Evolutionary conservation across 2,329 filamentous ascomycete genomes (phyloP), one percentile per base, ranked within the genome.

Genomic region (Ceratocystis destructans): DNA sequence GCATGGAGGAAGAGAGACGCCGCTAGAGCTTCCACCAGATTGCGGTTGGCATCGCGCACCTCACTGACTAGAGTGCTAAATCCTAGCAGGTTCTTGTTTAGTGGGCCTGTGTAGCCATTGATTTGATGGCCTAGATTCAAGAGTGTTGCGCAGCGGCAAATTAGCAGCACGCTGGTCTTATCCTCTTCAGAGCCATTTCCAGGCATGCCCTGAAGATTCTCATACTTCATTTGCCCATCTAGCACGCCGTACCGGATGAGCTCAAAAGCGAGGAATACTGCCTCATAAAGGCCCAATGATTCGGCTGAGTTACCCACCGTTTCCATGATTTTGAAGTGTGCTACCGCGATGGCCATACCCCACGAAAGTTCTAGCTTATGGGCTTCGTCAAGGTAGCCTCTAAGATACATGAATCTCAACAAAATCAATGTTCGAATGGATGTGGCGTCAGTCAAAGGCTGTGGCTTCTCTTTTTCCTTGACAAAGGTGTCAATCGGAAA

Each of bases 81-180:
- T 31, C 86, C 87, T 53, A 99, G 81, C 64, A 96, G 80, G 70
- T 93, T 91, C 75, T 94, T 87, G 79, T 91, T 96, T 1, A 99
- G 81, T 1, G 94, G 93, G 0, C 94, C 94, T 1, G 93, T 96
- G 76, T 96, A 99, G 37, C 94, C 94, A 71, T 93, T 92, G 2
- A 83, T 81, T 71, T 89, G 83, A 74, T 99, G 94, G 41, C 86
- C 84, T 69, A 97, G 80, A 72, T 88, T 90, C 64, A 91, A 83
- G 67, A 97, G 79, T 64, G 89, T 91, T 15, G 92, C 89, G 69
- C 92, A 87, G 48, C 94, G 87, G 70, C 91, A 94, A 71, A 97
- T 86, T 57, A 99, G 81, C 66, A 94, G 82, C 57, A 91, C 85
- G 72, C 87, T 87, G 41, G 83, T 80, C 73, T 89, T 90, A 70